Evolutionary conservation across 768 basidiomycete genomes (phyloP), one percentile per base, ranked within the genome.

Genomic region (Lentinula guzmanii): DNA sequence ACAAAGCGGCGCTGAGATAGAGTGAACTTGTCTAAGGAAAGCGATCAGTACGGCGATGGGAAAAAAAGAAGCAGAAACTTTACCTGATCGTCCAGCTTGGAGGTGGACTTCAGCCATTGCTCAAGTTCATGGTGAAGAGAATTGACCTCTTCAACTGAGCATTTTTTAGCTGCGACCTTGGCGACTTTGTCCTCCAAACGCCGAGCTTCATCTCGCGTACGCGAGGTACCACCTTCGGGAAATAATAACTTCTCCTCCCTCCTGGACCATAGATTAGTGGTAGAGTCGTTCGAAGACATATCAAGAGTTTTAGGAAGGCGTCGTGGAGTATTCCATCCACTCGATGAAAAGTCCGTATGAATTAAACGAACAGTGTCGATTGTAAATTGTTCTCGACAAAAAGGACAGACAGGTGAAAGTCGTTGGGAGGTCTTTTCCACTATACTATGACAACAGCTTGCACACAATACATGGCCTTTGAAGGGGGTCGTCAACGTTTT

Each of bases 81-180:
- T 68, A 90, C 90, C 76, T 86, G 84, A 63, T 86, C 85, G 66
- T 85, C 82, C 68, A 72, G 67, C 71, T 84, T 85, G 65, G 73
- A 76, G 67, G 87, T 86, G 56, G 82, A 76, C 50, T 76, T 77
- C 61, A 93, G 73, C 89, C 89, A 93, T 63, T 85, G 83, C 70
- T 90, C 83, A 64, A 93, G 80, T 75, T 93, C 91, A 69, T 85
- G 83, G 75, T 90, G 88, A 65, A 93, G 82, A 62, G 80, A 76
- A 56, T 85, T 83, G 56, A 93, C 89, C 76, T 93, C 91, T 72
- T 92, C 91, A 63, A 93, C 90, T 42, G 89, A 90, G 75, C 89
- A 91, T 81, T 90, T 91, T 83, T 90, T 90, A 13, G 84, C 82
- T 37, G 91, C 91, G 67, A 91, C 86, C 68, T 81, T 82, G 61